Percentiles rank a stretch among this genome's conserved stretches.
phyloP scores from a whole-genome alignment of 1,284 basidiomycete species.

The Cystobasidium sp. region DNA sequence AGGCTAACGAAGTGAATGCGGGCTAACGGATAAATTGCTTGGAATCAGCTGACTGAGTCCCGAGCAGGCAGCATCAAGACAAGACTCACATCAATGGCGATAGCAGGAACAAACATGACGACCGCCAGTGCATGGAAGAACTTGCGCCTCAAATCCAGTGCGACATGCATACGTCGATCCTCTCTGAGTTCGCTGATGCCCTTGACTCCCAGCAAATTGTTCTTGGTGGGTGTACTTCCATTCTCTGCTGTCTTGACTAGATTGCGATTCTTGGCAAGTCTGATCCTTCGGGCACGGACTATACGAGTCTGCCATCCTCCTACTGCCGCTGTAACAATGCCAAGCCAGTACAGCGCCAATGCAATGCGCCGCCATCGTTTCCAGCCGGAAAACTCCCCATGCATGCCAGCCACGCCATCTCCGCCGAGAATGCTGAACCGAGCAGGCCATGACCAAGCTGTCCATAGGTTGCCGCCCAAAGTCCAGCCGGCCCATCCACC shows the following conservation, averaged over 20 bases:
- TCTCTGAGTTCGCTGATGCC: constrained; percentile 49
- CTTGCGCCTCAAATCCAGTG: constrained; percentile 92
- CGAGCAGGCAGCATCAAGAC: not conserved
- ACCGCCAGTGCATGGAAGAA: constrained; percentile 97
- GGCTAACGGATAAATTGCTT: constrained; percentile 66
- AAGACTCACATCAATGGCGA: constrained; percentile 82
- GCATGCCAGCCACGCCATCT: constrained; percentile 33
- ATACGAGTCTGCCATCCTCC: constrained; percentile 91
- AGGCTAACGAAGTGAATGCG: constrained; percentile 91
- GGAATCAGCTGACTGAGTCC: constrained; percentile 46
- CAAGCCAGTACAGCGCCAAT: constrained; percentile 82
- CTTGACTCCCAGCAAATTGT: constrained; percentile 26
- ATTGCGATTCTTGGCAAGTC: constrained; percentile 30
- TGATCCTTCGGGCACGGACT: constrained; percentile 70
- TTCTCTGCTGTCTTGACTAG: constrained; percentile 22
- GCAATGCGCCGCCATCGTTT: constrained; percentile 76
- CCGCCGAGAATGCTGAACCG: constrained; percentile 69
- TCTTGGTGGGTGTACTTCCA: constrained; percentile 4
- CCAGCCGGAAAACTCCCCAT: constrained; percentile 36
- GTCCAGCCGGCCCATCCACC: constrained; percentile 92
- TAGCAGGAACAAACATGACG: constrained; percentile 92
- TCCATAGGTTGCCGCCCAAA: constrained; percentile 66
- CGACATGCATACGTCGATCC: constrained; percentile 60
- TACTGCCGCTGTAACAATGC: constrained; percentile 78
- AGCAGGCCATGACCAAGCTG: constrained; percentile 84